Evolutionary conservation across 192 early-diverging fungal genomes (phyloP).

Genomic region (Geosiphon pyriformis): DNA sequence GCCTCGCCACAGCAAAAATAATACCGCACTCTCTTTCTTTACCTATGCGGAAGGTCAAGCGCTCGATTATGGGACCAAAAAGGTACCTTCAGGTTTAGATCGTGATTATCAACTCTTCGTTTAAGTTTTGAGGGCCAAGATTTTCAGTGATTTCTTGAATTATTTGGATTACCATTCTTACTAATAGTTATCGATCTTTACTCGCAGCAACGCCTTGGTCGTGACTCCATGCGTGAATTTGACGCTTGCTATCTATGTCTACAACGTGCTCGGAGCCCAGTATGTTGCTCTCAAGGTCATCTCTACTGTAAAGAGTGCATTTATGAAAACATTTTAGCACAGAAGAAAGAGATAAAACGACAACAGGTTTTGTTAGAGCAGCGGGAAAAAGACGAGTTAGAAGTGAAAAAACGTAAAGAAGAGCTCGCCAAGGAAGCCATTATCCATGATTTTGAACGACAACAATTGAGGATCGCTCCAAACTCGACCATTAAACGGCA

Average conservation of each 20-base stretch:
- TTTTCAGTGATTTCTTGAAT: not conserved
- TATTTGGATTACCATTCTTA: not conserved
- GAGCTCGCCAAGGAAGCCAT: constrained; percentile 48
- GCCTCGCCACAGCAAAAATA: constrained; percentile 91
- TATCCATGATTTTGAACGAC: constrained; percentile 55
- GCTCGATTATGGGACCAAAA: constrained; percentile 88
- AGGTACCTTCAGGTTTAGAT: constrained; percentile 33
- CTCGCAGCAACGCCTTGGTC: constrained; percentile 68
- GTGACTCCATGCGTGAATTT: constrained; percentile 76
- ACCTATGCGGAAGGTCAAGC: constrained; percentile 84
- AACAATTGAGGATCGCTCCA: constrained; percentile 52
- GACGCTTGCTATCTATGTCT: constrained; percentile 89
- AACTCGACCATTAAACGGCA: too few species aligned
- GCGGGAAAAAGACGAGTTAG: constrained; percentile 39
- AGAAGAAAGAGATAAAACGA: constrained; percentile 73
- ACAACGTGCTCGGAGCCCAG: constrained; percentile 64
- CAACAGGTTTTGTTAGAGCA: constrained; percentile 43
- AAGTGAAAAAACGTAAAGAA: constrained; percentile 39
- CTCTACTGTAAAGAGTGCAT: constrained; percentile 88
- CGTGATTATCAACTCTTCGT: not conserved
- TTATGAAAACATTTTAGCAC: constrained; percentile 74
- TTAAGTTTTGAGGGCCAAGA: not conserved
- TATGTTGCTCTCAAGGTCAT: constrained; percentile 72
- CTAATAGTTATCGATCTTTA: too few species aligned
- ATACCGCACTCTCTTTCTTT: constrained; percentile 84